Percentiles rank a stretch among this genome's conserved stretches.
Evolutionary conservation across 441 rosid species (phyloP).

Genomic region (Adansonia gregorii): DNA sequence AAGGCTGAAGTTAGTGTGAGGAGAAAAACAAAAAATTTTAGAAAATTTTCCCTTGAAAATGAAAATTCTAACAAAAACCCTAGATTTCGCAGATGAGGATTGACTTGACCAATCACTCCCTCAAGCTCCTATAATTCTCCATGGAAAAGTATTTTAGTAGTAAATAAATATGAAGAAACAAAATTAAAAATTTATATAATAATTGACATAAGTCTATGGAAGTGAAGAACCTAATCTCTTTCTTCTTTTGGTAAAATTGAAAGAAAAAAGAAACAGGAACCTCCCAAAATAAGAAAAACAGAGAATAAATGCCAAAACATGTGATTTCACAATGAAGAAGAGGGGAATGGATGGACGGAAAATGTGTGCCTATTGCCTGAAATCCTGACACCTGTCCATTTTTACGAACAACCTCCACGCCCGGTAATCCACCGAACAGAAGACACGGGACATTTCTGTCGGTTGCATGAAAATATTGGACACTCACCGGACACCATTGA

Average conservation of each 20-base stretch:
- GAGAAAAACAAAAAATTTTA: not conserved
- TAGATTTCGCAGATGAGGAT: slow-evolving; percentile 35
- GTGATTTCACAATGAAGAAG: not conserved
- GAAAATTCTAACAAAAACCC: slow-evolving; percentile 47
- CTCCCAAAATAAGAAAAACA: slow-evolving; percentile 41
- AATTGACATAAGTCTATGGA: slow-evolving; percentile 14
- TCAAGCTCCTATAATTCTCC: slow-evolving; percentile 40
- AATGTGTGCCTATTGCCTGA: slow-evolving; percentile 22
- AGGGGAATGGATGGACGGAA: slow-evolving; percentile 32
- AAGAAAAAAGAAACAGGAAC: slow-evolving; percentile 33
- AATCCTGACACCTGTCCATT: slow-evolving; percentile 43
- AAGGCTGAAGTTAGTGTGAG: slow-evolving; percentile 26
- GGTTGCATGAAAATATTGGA: slow-evolving; percentile 49
- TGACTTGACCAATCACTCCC: not conserved
- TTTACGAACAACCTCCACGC: slow-evolving; percentile 46
- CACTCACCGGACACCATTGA: slow-evolving; percentile 28
- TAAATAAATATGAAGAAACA: not conserved
- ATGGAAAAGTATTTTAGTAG: not conserved
- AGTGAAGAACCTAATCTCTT: slow-evolving; percentile 49
- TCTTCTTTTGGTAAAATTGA: slow-evolving; percentile 65
- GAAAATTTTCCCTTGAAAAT: slow-evolving; percentile 15
- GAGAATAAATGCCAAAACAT: slow-evolving; percentile 34
- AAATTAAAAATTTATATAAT: not conserved
- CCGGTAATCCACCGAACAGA: slow-evolving; percentile 49
- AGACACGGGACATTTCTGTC: slow-evolving; percentile 69